These are phyloP conservation scores for Panicum hallii DNA, from an alignment of 202 grass and related monocot species.

Conservation along the genomic window DNA sequence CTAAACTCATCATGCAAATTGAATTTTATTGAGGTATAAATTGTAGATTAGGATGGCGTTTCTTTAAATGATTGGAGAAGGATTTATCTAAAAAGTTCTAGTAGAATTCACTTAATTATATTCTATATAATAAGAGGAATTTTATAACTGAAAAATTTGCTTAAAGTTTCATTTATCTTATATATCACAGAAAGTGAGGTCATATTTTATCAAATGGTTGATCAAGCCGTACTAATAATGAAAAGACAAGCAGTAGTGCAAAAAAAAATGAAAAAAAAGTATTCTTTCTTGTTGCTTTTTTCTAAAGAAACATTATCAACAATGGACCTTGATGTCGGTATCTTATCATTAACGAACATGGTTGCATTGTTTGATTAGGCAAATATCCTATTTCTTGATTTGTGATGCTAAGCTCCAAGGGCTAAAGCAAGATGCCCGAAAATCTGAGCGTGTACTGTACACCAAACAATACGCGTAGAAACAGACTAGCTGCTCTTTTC, in stretches of 20 bases:
- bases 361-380: neutral
- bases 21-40: too few relatives aligned
- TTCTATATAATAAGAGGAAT: neutral
- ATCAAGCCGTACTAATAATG: neutral
- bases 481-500: neutral
- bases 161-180: neutral
- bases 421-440: constrained; percentile 16
- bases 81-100: neutral
- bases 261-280: neutral
- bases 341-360: neutral
- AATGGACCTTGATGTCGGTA: neutral
- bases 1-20: too few relatives aligned
- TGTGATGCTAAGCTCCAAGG: neutral
- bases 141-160: too few relatives aligned
- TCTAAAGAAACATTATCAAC: neutral
- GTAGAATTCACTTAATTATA: neutral
- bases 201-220: neutral
- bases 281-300: neutral
- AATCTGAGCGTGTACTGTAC: neutral
- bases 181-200: too few relatives aligned
- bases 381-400: neutral
- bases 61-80: neutral
- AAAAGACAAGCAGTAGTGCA: neutral
- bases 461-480: neutral
- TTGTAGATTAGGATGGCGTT: too few relatives aligned